Evolutionary conservation across 768 basidiomycete species (phyloP).

Genomic region (Sarcomyxa edulis): DNA sequence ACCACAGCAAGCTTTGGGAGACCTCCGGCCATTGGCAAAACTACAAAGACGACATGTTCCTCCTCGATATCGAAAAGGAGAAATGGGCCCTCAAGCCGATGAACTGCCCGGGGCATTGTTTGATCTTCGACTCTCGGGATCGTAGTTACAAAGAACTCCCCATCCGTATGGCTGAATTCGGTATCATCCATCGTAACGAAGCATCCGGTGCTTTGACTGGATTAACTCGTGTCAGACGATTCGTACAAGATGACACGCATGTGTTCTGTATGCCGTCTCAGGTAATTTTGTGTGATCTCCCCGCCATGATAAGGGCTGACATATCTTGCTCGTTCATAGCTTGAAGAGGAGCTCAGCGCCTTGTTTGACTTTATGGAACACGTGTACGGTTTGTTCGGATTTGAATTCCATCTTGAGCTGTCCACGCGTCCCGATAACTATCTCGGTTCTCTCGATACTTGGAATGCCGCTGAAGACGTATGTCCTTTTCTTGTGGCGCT

Average conservation of each 20-base stretch:
- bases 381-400: conserved; percentile 91
- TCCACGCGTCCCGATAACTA: conserved; percentile 96
- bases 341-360: conserved; percentile 79
- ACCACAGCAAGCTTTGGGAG: conserved; percentile 94
- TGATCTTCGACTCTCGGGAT: conserved; percentile 93
- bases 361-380: conserved; percentile 95
- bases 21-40: conserved; percentile 98
- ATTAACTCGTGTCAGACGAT: conserved; percentile 87
- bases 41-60: conserved; percentile 98
- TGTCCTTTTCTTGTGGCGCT: conserved; percentile 11
- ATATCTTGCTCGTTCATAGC: conserved; percentile 32
- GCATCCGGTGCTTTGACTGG: conserved; percentile 93
- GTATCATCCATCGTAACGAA: conserved; percentile 95
- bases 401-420: conserved; percentile 89
- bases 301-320: conserved; percentile 1
- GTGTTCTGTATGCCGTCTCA: conserved; percentile 96
- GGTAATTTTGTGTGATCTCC: conserved; percentile 31
- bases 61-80: conserved; percentile 92
- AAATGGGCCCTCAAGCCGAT: conserved; percentile 96
- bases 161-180: conserved; percentile 97
- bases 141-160: conserved; percentile 94
- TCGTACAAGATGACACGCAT: conserved; percentile 98
- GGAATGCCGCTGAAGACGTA: conserved; percentile 86
- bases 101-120: conserved; percentile 97
- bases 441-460: conserved; percentile 84